Conservation (phyloP, 192 early-diverging fungal genomes). For the Coemansia reversa region DNA sequence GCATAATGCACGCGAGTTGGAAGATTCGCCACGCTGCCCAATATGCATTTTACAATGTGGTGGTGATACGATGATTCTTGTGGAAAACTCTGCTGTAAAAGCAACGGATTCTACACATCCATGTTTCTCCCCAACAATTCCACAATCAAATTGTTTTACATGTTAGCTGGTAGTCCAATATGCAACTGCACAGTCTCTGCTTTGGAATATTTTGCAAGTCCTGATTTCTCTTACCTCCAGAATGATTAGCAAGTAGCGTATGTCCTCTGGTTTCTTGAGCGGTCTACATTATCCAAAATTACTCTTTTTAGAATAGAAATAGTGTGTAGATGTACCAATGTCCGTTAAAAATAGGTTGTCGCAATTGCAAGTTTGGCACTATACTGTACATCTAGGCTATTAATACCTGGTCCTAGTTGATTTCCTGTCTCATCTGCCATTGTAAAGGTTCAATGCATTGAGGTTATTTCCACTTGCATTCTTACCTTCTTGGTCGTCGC, state of each 20-base stretch:
- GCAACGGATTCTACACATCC: constrained; percentile 64
- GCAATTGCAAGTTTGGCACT: too few species aligned
- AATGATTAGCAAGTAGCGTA: constrained; percentile 81
- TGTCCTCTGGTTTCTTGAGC: constrained; percentile 56
- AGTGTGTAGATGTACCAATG: too few species aligned
- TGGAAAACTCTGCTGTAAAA: constrained; percentile 70
- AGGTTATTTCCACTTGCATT: too few species aligned
- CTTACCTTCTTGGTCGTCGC: constrained; percentile 58
- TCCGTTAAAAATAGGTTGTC: too few species aligned
- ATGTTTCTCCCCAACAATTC: too few species aligned
- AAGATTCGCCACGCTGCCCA: constrained; percentile 80
- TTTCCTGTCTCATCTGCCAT: constrained; percentile 15
- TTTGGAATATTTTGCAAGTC: background rate
- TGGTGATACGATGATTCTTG: constrained; percentile 84
- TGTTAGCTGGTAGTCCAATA: too few species aligned
- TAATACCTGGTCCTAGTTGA: too few species aligned
- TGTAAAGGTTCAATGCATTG: constrained; percentile 22
- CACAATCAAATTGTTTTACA: too few species aligned
- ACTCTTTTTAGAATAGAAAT: background rate
- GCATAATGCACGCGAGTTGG: constrained; percentile 83
- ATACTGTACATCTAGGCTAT: too few species aligned
- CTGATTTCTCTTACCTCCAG: constrained; percentile 55
- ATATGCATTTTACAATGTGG: constrained; percentile 74
- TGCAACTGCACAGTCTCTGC: too few species aligned
- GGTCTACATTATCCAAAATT: constrained; percentile 24